These are phyloP conservation scores for Metschnikowia cerradonensis DNA, from an alignment of 805 yeast genomes.

Conservation along the genomic window DNA sequence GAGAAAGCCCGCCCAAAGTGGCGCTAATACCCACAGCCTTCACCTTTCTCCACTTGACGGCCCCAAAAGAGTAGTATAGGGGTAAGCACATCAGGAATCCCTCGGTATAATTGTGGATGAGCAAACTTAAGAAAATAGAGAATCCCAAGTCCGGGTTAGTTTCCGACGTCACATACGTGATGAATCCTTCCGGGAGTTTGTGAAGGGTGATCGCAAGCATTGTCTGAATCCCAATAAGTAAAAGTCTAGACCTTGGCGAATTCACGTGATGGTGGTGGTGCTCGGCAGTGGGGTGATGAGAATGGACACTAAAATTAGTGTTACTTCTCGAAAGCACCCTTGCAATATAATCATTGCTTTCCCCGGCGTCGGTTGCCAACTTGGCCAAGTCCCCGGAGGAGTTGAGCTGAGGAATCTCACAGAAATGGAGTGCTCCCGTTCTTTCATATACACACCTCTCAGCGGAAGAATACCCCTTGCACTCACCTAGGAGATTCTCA, in stretches of 20 bases:
- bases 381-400: background rate
- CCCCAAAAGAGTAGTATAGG: constrained; percentile 64
- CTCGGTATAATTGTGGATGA: constrained; percentile 88
- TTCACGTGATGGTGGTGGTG: constrained; percentile 79
- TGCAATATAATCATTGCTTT: background rate
- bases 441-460: constrained; percentile 28
- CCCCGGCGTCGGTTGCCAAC: background rate
- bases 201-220: constrained; percentile 83
- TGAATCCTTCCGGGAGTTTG: constrained; percentile 92
- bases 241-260: constrained; percentile 71
- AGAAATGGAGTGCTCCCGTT: constrained; percentile 28
- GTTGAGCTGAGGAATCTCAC: constrained; percentile 35
- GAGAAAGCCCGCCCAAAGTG: constrained; percentile 75
- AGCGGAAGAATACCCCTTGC: constrained; percentile 46
- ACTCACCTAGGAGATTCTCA: constrained; percentile 35
- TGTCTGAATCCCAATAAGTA: constrained; percentile 88
- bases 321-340: background rate
- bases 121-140: constrained; percentile 76
- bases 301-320: constrained; percentile 5
- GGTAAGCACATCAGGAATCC: constrained; percentile 95
- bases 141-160: constrained; percentile 61
- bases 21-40: constrained; percentile 66
- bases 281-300: constrained; percentile 16
- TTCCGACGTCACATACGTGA: constrained; percentile 77
- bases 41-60: constrained; percentile 35